These are phyloP conservation scores for Chlorella sp. DNA, from an alignment of 139 green algal genomes.

Conservation along the genomic window DNA sequence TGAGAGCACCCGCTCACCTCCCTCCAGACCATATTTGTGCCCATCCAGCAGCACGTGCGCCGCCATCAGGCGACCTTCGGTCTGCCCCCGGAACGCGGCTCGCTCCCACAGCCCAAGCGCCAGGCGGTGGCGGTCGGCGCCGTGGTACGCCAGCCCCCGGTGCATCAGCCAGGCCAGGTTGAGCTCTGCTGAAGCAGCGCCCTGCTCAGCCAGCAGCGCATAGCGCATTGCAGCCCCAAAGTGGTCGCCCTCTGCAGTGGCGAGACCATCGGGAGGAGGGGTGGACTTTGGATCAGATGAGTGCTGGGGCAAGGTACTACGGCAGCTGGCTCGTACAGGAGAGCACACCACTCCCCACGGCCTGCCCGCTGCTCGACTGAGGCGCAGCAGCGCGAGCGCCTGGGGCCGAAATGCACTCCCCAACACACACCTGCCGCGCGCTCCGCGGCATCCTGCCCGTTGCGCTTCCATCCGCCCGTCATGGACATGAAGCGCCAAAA, in stretches of 20 bases:
- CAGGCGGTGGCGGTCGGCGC: background rate
- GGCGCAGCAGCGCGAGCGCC: too few relatives aligned
- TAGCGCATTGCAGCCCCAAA: constrained; percentile 53
- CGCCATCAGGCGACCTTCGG: constrained; percentile 22
- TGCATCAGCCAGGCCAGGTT: constrained; percentile 67
- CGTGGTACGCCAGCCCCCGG: background rate
- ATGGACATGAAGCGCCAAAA: constrained; percentile 23
- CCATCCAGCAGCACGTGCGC: background rate
- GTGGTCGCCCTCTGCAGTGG: constrained; percentile 35
- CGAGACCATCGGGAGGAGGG: background rate
- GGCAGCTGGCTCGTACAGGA: too few relatives aligned
- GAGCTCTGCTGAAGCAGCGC: constrained; percentile 37
- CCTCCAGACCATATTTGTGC: background rate
- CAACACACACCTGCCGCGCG: constrained; percentile 1
- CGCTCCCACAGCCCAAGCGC: constrained; percentile 14
- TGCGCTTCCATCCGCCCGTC: background rate
- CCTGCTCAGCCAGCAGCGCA: constrained; percentile 61
- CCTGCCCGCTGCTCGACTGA: too few relatives aligned
- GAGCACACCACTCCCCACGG: too few relatives aligned
- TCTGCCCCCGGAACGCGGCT: background rate
- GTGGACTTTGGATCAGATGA: background rate
- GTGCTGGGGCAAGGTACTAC: too few relatives aligned
- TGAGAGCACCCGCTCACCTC: background rate
- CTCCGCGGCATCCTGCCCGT: constrained; percentile 6
- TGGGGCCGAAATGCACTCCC: too few relatives aligned